Conservation (phyloP, 2,329 filamentous ascomycete genomes). For the Teratosphaeria zuluensis region DNA sequence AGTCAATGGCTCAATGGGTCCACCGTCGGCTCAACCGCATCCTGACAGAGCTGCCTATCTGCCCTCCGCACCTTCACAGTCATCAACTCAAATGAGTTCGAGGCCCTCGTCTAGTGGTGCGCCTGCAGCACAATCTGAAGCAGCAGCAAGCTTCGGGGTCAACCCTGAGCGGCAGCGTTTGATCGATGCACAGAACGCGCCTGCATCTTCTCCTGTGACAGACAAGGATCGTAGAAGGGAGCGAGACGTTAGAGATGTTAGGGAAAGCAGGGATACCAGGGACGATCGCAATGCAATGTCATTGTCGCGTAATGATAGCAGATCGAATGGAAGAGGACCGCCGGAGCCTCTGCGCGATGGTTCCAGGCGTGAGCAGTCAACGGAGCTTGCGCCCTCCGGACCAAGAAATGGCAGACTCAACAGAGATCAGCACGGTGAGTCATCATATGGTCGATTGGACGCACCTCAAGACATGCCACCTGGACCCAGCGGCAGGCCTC, state of each 20-base stretch:
- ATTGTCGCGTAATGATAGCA: slow-evolving; percentile 9
- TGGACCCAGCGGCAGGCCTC: slow-evolving; percentile 39
- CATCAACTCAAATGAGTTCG: background rate
- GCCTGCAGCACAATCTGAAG: background rate
- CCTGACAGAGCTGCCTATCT: slow-evolving; percentile 1
- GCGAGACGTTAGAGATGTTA: background rate
- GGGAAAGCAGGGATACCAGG: background rate
- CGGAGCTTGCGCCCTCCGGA: slow-evolving; percentile 41
- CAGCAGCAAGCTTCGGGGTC: background rate
- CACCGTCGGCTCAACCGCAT: background rate
- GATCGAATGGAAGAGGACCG: slow-evolving; percentile 27
- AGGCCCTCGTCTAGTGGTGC: background rate
- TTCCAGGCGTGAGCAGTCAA: slow-evolving; percentile 17
- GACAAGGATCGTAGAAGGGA: background rate
- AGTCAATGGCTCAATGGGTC: slow-evolving; percentile 5
- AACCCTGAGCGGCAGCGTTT: slow-evolving; percentile 4
- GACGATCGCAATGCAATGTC: slow-evolving; percentile 10
- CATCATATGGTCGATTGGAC: slow-evolving; percentile 41
- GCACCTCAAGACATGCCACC: slow-evolving; percentile 42
- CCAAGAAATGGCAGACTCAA: slow-evolving; percentile 43
- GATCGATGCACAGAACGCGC: slow-evolving; percentile 1
- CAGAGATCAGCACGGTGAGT: slow-evolving; percentile 26
- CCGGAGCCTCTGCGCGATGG: slow-evolving; percentile 9
- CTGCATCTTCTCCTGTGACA: background rate
- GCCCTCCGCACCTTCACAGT: background rate